phyloP scores from a whole-genome alignment of 352 stramenopile genomes.

The Globisporangium okanoganense region DNA sequence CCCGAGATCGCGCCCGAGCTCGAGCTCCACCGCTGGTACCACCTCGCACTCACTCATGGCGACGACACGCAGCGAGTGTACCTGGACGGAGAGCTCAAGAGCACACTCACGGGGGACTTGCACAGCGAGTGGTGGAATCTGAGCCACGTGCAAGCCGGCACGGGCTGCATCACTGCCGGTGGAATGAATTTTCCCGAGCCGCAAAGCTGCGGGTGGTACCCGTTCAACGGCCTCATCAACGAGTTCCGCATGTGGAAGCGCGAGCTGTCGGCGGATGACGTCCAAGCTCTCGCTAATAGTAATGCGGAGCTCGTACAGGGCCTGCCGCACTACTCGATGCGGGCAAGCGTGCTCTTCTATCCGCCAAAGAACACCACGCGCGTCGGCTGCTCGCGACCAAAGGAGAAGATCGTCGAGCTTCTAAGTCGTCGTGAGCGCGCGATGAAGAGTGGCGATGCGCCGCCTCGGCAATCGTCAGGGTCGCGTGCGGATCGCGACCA shows the following conservation, averaged over 20 bases:
- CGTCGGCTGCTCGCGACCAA: background rate
- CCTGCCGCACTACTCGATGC: background rate
- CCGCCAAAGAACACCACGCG: background rate
- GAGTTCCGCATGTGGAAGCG: constrained; percentile 24
- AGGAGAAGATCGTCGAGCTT: background rate
- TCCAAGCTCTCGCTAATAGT: background rate
- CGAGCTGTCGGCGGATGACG: background rate
- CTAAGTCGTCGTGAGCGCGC: background rate
- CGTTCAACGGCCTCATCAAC: constrained; percentile 37
- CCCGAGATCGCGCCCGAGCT: constrained; percentile 20
- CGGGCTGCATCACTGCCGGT: constrained; percentile 27
- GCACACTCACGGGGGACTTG: constrained; percentile 11
- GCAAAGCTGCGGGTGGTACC: constrained; percentile 36
- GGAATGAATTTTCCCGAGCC: constrained; percentile 20
- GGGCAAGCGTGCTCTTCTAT: background rate
- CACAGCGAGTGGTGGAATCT: constrained; percentile 35
- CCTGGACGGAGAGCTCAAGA: constrained; percentile 29
- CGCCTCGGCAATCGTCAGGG: background rate
- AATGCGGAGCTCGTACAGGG: background rate
- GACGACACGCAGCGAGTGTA: constrained; percentile 31
- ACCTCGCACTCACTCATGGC: constrained; percentile 40
- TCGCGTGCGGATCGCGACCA: background rate
- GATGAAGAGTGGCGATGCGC: background rate
- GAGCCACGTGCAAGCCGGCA: constrained; percentile 36
- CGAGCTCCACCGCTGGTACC: constrained; percentile 32